Evolutionary conservation across 1,139 yeast species (phyloP).

Genomic region (Taiozyma sp.): DNA sequence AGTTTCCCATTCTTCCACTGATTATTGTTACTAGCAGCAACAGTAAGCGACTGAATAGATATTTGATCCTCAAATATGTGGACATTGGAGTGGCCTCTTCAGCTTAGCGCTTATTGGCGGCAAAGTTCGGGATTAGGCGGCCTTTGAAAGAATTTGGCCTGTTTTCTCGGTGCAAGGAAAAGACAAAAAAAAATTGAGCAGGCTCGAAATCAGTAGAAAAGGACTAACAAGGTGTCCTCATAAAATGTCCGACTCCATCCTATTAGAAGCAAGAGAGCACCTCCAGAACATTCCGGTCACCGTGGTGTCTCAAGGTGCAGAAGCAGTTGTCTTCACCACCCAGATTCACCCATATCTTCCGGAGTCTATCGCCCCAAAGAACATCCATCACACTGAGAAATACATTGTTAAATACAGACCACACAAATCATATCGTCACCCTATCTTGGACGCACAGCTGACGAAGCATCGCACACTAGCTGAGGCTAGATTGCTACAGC

Average conservation of each 20-base stretch:
- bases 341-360: constrained; percentile 58
- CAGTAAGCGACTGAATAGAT: no score
- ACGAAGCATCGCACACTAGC: constrained; percentile 79
- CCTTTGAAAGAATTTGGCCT: not conserved
- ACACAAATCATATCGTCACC: constrained; percentile 83
- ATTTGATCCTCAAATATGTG: no score
- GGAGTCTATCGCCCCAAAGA: constrained; percentile 16
- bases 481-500: constrained; percentile 74
- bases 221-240: not conserved
- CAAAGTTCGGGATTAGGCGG: not conserved
- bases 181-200: not conserved
- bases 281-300: constrained; percentile 44
- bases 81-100: no score
- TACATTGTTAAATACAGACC: constrained; percentile 85
- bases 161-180: not conserved
- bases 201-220: not conserved
- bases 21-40: no score
- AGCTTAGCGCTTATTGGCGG: not conserved
- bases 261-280: constrained; percentile 35
- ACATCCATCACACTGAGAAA: constrained; percentile 24
- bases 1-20: no score
- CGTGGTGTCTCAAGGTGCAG: constrained; percentile 90
- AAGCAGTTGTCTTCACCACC: constrained; percentile 74
- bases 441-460: constrained; percentile 66
- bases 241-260: constrained; percentile 29